These are phyloP conservation scores for Microbotryum violaceum DNA, from an alignment of 1,284 basidiomycete species.

Conservation along the genomic window DNA sequence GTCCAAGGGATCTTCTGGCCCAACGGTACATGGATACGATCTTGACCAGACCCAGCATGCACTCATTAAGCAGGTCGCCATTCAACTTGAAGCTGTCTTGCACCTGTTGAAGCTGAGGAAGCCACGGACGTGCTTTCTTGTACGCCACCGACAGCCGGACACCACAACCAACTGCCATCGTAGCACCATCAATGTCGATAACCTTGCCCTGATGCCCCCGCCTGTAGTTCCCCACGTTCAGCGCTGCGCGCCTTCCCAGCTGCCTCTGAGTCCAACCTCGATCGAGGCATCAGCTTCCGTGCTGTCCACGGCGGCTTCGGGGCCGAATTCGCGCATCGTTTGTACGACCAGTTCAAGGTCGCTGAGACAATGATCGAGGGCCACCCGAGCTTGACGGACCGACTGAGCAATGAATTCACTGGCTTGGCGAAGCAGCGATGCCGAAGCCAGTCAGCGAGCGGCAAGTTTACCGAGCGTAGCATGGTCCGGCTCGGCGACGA, in stretches of 20 bases:
- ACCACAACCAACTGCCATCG: no score
- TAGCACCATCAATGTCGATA: no score
- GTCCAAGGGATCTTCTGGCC: no score
- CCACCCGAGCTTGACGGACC: slow-evolving; percentile 35
- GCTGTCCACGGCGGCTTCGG: background rate
- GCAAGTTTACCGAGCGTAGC: background rate
- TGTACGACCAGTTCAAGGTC: slow-evolving; percentile 50
- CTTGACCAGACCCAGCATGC: no score
- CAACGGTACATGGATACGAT: no score
- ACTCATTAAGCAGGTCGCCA: no score
- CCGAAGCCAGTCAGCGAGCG: background rate
- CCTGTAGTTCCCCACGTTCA: background rate
- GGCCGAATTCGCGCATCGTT: slow-evolving; percentile 34
- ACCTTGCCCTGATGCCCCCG: no score
- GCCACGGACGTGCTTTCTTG: no score
- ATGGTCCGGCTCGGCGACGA: background rate
- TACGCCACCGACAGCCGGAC: no score
- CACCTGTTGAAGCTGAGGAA: no score
- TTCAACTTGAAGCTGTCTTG: no score
- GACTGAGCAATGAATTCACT: slow-evolving; percentile 31
- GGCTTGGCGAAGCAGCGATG: background rate
- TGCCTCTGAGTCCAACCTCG: slow-evolving; percentile 27
- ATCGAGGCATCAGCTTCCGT: slow-evolving; percentile 10
- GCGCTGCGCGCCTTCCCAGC: slow-evolving; percentile 15
- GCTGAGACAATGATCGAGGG: slow-evolving; percentile 49